A percentile compares a stretch with the other conserved stretches of the same genome.
Conservation (phyloP, 2,329 filamentous ascomycete genomes). For the Ophiostoma quercus region DNA sequence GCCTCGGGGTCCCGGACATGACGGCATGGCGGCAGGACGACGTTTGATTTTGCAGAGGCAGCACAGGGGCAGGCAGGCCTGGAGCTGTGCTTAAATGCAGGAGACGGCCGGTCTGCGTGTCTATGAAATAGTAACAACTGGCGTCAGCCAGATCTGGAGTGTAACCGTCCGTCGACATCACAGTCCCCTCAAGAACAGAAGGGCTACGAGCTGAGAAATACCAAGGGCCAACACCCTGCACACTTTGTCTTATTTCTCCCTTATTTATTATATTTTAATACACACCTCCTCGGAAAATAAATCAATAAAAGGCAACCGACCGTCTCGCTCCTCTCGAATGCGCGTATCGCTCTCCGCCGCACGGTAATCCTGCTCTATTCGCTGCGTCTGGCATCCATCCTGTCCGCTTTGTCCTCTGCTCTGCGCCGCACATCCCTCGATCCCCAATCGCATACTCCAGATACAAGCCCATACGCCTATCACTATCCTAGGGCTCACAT, state of each 20-base stretch:
- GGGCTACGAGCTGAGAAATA: no score
- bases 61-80: neutral
- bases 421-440: neutral
- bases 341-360: constrained; percentile 20
- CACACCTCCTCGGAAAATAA: neutral
- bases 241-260: neutral
- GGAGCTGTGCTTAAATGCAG: neutral
- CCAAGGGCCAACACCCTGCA: neutral
- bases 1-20: constrained; percentile 2
- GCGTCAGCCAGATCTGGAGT: neutral
- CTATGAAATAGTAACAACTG: neutral
- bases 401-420: constrained; percentile 9
- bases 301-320: neutral
- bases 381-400: neutral
- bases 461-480: neutral
- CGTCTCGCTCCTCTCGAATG: constrained; percentile 16
- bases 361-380: neutral
- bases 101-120: constrained; percentile 1
- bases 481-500: neutral
- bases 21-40: neutral
- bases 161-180: neutral
- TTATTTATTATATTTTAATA: neutral
- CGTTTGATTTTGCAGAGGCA: neutral
- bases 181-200: neutral
- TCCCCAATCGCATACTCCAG: neutral